These are phyloP conservation scores for Brasilioporus rufonigricans DNA, from an alignment of 768 basidiomycete genomes.

Conservation along the genomic window DNA sequence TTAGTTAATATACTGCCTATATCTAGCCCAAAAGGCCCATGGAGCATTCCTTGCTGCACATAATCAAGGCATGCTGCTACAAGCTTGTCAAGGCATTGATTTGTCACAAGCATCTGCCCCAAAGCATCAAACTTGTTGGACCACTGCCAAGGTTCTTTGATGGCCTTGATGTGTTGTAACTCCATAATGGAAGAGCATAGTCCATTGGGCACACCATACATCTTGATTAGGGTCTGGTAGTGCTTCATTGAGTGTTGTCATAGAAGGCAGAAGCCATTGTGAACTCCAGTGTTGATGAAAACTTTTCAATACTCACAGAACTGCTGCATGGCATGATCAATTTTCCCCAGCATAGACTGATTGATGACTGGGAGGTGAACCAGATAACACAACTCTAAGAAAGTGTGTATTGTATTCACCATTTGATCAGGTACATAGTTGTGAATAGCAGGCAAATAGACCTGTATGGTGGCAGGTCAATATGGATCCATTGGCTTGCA, in stretches of 20 bases:
- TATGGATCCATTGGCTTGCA: neutral
- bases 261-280: constrained; percentile 23
- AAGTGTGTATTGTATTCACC: neutral
- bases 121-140: neutral
- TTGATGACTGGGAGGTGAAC: neutral
- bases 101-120: neutral
- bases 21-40: neutral
- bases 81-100: neutral
- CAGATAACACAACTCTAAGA: neutral
- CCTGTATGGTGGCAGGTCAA: neutral
- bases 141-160: neutral
- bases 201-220: neutral
- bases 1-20: too few species aligned
- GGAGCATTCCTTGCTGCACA: neutral
- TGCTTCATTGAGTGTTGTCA: constrained; percentile 35
- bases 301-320: too few species aligned
- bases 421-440: neutral
- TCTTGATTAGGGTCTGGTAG: constrained; percentile 12
- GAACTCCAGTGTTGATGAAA: neutral
- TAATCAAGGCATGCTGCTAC: neutral
- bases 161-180: neutral
- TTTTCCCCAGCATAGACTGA: neutral
- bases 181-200: neutral
- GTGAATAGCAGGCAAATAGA: neutral
- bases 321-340: too few species aligned